Base-by-base conservation (phyloP, 2,329 filamentous ascomycete genomes). In the Fusarium goolgardi region DNA sequence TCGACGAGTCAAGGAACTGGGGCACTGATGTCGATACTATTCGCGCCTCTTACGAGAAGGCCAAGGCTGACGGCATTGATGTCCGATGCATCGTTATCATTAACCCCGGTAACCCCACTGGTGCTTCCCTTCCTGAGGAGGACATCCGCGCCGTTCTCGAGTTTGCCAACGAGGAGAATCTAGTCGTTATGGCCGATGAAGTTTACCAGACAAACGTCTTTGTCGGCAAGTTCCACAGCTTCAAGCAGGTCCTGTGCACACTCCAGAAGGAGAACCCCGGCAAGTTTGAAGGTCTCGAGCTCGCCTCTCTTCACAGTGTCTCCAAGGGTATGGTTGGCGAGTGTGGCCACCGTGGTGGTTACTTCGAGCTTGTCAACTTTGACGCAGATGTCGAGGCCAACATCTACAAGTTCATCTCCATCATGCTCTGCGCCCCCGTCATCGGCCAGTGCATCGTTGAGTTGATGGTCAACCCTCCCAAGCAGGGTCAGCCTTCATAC, bases 161-260 rank as follows among this genome's bases (percentile, higher is more conserved):
- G 69, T 91, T 97, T 68, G 95, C 96, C 39, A 90, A 89, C 29
- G 85, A 94, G 78, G 89, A 97, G 84, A 88, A 90, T 73, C 86
- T 99, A 27, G 94, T 98, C 57, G 85, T 98, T 70, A 88, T 99
- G 75, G 96, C 96, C 53, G 96, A 99, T 76, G 96, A 99, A 81
- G 96, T 99, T 37, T 99, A 99, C 87, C 96, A 99, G 83, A 98
- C 96, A 77, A 99, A 99, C 80, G 92, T 99, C 73, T 99, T 99
- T 82, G 84, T 91, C 65, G 96, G 96, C 79, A 86, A 95, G 78
- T 99, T 99, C 84, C 89, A 92, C 82, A 96, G 92, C 75, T 98
- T 99, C 90, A 98, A 98, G 84, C 89, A 91, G 74, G 89, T 91
- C 40, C 87, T 99, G 51, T 88, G 94, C 67, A 85, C 91, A 72